These are phyloP conservation scores for Xerocomus cyaneibrunnescens DNA, from an alignment of 1,284 basidiomycete genomes.

Conservation along the genomic window DNA sequence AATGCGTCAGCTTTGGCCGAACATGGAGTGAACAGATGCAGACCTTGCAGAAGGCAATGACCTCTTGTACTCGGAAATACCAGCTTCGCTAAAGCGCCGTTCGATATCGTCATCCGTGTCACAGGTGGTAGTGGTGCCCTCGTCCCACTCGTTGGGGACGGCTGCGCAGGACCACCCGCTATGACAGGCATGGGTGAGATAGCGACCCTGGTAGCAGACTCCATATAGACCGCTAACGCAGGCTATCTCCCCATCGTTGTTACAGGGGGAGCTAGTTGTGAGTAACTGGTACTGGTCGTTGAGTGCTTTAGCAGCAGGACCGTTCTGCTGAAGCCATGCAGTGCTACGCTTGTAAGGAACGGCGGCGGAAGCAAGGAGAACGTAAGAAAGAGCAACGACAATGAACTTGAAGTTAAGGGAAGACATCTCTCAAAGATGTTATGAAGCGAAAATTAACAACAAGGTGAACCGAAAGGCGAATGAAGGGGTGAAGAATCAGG, in stretches of 20 bases:
- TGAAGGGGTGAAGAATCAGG: background rate
- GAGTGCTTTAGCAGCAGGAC: conserved; percentile 23
- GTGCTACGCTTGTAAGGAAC: conserved; percentile 12
- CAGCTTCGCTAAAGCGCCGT: conserved; percentile 10
- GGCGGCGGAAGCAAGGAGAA: conserved; percentile 16
- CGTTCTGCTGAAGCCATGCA: conserved; percentile 23
- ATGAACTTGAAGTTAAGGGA: conserved; percentile 12
- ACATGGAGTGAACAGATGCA: background rate
- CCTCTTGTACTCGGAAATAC: conserved; percentile 14
- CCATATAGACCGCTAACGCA: conserved; percentile 12
- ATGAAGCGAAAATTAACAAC: background rate
- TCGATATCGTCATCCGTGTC: conserved; percentile 10
- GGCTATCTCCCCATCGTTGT: conserved; percentile 14
- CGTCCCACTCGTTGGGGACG: conserved; percentile 21
- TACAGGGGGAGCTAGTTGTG: conserved; percentile 12
- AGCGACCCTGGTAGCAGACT: conserved; percentile 4
- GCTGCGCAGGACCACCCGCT: conserved; percentile 18
- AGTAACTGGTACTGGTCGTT: conserved; percentile 20
- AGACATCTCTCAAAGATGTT: conserved; percentile 25
- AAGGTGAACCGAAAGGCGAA: background rate
- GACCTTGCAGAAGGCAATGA: conserved; percentile 4
- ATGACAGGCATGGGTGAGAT: conserved; percentile 10
- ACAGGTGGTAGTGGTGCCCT: conserved; percentile 24
- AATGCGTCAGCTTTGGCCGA: background rate
- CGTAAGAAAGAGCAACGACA: conserved; percentile 7